Evolutionary conservation across 2,329 filamentous ascomycete genomes (phyloP), one percentile per base, ranked within the genome.

Genomic region (Penicillium sp.): DNA sequence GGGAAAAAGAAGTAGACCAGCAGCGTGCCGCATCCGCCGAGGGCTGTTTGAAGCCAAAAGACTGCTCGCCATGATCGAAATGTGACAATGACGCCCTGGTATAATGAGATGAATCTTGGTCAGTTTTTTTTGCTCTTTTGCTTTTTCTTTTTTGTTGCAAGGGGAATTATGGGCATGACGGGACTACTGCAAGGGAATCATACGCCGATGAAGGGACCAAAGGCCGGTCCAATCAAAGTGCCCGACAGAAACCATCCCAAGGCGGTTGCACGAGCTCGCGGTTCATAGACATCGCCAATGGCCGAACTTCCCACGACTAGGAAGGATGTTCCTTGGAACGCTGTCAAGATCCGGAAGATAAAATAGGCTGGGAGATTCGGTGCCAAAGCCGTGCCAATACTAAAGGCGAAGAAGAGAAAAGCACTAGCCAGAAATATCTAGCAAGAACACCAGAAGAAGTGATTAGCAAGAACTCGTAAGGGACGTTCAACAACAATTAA

Each of bases 251-350:
- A 88, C 82, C 83, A 90, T 1, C 84, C 82, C 9, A 88, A 77
- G 2, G 85, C 86, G 3, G 84, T 88, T 2, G 81, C 86, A 26
- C 87, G 78, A 54, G 86, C 82, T 0, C 80, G 82, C 3, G 82
- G 81, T 1, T 80, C 77, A 56, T 83, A 84, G 33, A 83, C 78
- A 56, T 85, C 81, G 42, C 83, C 83, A 47, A 90, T 82, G 46
- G 83, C 83, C 2, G 82, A 80, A 9, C 81, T 80, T 0, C 86
- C 87, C 36, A 89, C 79, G 9, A 88, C 79, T 9, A 90, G 73
- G 55, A 90, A 88, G 0, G 82, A 80, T 0, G 85, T 89, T 11
- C 86, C 86, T 67, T 86, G 82, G 57, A 89, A 85, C 0, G 85
- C 87, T 1, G 84, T 86, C 27, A 88, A 71, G 40, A 87, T 80